phyloP scores from a whole-genome alignment of 306 rosid genomes.

The Sphenostylis stenocarpa region DNA sequence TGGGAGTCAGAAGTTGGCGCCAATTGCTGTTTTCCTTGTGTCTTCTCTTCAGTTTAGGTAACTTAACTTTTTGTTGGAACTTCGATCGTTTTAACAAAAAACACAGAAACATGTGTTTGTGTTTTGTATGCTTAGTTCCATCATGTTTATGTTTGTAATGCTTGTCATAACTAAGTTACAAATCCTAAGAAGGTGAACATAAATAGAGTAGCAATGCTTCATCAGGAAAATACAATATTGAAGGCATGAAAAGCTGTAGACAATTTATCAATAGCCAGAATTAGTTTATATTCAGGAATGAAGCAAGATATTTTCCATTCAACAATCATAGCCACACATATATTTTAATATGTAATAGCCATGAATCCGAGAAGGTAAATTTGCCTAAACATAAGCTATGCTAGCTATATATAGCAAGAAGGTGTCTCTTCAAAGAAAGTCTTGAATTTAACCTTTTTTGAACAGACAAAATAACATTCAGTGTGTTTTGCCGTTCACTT shows the following conservation, averaged over 20 bases:
- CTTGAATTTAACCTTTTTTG: background rate
- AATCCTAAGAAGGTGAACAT: slow-evolving; percentile 1
- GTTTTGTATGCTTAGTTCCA: background rate
- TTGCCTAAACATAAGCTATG: background rate
- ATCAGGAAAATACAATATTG: background rate
- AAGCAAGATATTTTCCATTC: background rate
- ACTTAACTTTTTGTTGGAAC: slow-evolving; percentile 19
- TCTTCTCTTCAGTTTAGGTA: slow-evolving; percentile 72
- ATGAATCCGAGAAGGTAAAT: background rate
- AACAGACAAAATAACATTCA: background rate
- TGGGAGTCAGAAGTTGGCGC: slow-evolving; percentile 57
- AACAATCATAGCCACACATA: background rate
- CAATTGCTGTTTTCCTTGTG: slow-evolving; percentile 49
- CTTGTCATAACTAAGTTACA: slow-evolving; percentile 17
- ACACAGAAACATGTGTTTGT: background rate
- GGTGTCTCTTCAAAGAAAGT: background rate
- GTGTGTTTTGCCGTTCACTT: background rate
- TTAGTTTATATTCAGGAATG: background rate
- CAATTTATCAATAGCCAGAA: background rate
- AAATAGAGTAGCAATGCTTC: background rate
- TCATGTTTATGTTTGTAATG: background rate
- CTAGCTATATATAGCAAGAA: background rate
- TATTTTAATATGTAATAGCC: background rate
- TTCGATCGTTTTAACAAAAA: background rate
- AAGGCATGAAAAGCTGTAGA: slow-evolving; percentile 16